These are phyloP conservation scores for Daucus carota DNA, from an alignment of 129 eudicot species.

Conservation along the genomic window DNA sequence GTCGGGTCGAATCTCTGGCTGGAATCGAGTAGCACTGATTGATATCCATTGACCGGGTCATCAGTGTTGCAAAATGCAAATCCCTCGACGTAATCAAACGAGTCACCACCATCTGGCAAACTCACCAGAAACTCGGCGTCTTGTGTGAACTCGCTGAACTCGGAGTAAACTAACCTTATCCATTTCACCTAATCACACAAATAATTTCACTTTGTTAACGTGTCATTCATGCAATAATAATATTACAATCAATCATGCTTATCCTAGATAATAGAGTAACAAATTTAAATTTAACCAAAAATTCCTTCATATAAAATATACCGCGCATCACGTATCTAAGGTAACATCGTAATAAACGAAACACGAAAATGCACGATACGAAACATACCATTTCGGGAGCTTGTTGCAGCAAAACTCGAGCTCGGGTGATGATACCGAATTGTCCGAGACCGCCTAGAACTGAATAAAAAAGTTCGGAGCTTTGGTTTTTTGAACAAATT, in stretches of 20 bases:
- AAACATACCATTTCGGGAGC: slow-evolving; percentile 69
- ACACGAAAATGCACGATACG: neutral
- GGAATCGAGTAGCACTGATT: slow-evolving; percentile 49
- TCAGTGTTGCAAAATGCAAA: slow-evolving; percentile 73
- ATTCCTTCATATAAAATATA: no score
- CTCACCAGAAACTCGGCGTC: slow-evolving; percentile 74
- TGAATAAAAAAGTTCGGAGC: slow-evolving; percentile 53
- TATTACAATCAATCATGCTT: neutral
- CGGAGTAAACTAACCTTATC: slow-evolving; percentile 82
- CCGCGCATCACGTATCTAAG: no score
- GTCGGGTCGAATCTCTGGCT: slow-evolving; percentile 50
- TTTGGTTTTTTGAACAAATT: slow-evolving; percentile 35
- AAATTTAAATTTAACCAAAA: neutral
- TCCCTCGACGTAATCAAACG: slow-evolving; percentile 87
- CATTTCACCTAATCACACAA: slow-evolving; percentile 66
- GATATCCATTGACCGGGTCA: slow-evolving; percentile 89
- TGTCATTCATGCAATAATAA: slow-evolving; percentile 7
- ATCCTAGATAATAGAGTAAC: neutral
- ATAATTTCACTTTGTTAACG: slow-evolving; percentile 11
- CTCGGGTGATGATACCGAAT: slow-evolving; percentile 81
- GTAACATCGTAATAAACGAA: neutral
- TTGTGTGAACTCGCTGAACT: slow-evolving; percentile 67
- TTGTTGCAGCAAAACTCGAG: slow-evolving; percentile 60
- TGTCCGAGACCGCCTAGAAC: slow-evolving; percentile 97
- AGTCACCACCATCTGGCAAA: slow-evolving; percentile 33